Evolutionary conservation across 768 basidiomycete genomes (phyloP).

Genomic region (Tulasnella sp.): DNA sequence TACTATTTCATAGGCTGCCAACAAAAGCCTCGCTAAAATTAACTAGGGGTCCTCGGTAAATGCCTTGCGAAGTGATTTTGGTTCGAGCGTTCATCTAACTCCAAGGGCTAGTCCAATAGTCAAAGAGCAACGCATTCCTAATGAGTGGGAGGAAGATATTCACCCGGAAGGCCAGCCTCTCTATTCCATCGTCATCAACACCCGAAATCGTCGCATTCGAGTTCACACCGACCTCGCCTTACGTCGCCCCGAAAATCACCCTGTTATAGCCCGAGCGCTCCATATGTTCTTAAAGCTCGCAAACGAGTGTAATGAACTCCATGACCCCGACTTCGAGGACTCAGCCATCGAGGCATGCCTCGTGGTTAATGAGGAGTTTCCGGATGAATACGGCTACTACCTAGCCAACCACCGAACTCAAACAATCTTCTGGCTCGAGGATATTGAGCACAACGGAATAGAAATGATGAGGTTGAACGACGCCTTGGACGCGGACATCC

Average conservation of each 20-base stretch:
- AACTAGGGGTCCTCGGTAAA: neutral
- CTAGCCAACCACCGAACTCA: neutral
- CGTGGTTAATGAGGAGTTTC: neutral
- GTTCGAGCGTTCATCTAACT: neutral
- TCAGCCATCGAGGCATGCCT: neutral
- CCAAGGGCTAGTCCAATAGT: neutral
- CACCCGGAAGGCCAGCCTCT: neutral
- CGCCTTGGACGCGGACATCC: neutral
- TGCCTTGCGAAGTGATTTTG: neutral
- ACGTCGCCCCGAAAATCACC: neutral
- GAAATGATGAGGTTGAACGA: neutral
- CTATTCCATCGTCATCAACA: neutral
- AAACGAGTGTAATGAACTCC: neutral
- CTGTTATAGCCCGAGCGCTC: neutral
- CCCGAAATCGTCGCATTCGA: neutral
- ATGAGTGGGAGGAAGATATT: neutral
- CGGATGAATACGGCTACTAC: neutral
- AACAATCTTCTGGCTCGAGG: slow-evolving; percentile 8
- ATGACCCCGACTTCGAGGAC: neutral
- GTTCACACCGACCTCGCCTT: neutral
- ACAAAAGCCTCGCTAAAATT: neutral
- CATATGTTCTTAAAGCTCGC: neutral
- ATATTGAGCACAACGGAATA: neutral
- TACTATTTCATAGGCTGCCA: neutral
- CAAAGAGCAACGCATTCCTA: neutral